A percentile compares a stretch with the other conserved stretches of the same genome.
phyloP scores from a whole-genome alignment of 106 monocot species.

The Iris macrosiphon region DNA sequence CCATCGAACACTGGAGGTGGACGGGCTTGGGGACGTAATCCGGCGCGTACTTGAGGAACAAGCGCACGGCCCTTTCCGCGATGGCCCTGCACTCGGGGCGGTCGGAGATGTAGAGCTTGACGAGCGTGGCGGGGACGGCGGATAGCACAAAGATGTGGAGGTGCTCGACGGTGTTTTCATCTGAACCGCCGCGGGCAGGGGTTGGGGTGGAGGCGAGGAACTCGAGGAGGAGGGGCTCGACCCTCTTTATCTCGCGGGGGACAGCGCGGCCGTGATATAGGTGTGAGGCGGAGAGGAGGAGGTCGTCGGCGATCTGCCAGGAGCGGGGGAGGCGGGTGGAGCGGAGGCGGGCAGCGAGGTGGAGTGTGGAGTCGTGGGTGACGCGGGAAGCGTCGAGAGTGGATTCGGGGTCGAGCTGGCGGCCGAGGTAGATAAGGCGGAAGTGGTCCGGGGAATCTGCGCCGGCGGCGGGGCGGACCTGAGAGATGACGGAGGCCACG shows the following conservation, averaged over 20 bases:
- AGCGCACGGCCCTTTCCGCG: conserved; percentile 28
- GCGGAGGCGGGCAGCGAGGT: conserved; percentile 44
- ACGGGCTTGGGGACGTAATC: conserved; percentile 11
- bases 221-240: conserved; percentile 31
- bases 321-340: conserved; percentile 38
- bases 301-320: conserved; percentile 48
- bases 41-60: conserved; percentile 20
- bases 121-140: conserved; percentile 42
- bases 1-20: conserved; percentile 16
- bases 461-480: conserved; percentile 14
- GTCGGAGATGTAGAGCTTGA: conserved; percentile 41
- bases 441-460: conserved; percentile 16
- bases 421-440: conserved; percentile 50
- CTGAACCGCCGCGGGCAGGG: neutral
- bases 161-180: conserved; percentile 9
- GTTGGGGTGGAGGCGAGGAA: conserved; percentile 31
- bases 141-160: conserved; percentile 41
- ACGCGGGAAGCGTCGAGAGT: conserved; percentile 34
- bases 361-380: conserved; percentile 34
- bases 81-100: neutral
- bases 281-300: conserved; percentile 12
- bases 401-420: conserved; percentile 35
- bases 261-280: neutral
- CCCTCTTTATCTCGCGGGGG: neutral
- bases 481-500: conserved; percentile 29